Percentiles rank a stretch among this genome's conserved stretches.
phyloP scores from a whole-genome alignment of 192 early-diverging fungal species.

The Coemansia sp. region DNA sequence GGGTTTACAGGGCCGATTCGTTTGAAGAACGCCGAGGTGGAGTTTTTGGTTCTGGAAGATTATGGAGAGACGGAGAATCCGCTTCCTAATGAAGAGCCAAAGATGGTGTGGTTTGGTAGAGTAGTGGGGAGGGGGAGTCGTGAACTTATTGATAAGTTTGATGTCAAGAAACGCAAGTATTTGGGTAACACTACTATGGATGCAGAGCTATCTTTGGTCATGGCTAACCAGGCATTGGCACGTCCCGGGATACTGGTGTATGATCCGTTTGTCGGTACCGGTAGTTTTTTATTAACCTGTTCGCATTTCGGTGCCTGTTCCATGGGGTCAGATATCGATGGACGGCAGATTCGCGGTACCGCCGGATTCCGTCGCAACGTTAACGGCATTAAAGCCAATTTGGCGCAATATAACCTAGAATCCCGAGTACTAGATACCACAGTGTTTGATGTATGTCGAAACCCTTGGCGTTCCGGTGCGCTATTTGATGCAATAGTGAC shows the following conservation, averaged over 20 bases:
- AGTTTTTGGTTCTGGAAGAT: conserved; percentile 78
- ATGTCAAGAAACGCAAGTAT: conserved; percentile 93
- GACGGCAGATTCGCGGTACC: conserved; percentile 93
- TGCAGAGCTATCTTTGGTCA: conserved; percentile 92
- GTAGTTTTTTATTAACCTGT: conserved; percentile 89
- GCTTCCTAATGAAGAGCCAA: conserved; percentile 12
- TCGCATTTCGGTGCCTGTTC: conserved; percentile 92
- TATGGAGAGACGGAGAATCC: conserved; percentile 61
- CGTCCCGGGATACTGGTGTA: conserved; percentile 72
- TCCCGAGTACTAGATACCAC: conserved; percentile 76
- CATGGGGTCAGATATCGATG: conserved; percentile 96
- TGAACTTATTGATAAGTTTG: conserved; percentile 75
- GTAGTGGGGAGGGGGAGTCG: conserved; percentile 67
- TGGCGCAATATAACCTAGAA: conserved; percentile 77
- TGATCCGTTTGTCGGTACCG: conserved; percentile 98
- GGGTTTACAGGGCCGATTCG: conserved; percentile 77
- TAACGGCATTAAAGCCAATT: conserved; percentile 71
- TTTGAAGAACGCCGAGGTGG: conserved; percentile 74
- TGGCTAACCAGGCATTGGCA: conserved; percentile 93
- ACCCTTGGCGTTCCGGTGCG: conserved; percentile 69
- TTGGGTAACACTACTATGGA: conserved; percentile 98
- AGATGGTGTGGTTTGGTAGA: conserved; percentile 69
- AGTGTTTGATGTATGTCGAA: conserved; percentile 84
- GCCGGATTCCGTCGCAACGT: conserved; percentile 38
- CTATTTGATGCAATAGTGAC: conserved; percentile 92